phyloP scores from a whole-genome alignment of 2,329 filamentous ascomycete genomes.

The Colletotrichum sp. region DNA sequence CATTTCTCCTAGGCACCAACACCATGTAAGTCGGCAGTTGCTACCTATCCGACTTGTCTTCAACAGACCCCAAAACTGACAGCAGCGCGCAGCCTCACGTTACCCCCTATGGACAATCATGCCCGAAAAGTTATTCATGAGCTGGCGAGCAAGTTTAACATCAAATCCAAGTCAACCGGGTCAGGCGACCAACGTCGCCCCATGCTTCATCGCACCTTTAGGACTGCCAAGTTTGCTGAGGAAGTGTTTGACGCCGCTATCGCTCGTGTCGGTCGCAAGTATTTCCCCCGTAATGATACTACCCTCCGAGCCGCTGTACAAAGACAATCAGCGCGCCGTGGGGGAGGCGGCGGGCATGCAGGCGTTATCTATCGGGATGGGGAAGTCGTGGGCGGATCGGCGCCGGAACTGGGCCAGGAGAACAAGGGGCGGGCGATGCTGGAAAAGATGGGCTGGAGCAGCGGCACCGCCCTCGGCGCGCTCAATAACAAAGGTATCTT shows the following conservation, averaged over 20 bases:
- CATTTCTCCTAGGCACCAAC: slow-evolving; percentile 67
- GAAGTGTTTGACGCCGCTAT: slow-evolving; percentile 55
- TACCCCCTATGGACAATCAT: slow-evolving; percentile 85
- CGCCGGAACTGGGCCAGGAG: slow-evolving; percentile 80
- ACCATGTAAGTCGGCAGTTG: slow-evolving; percentile 1
- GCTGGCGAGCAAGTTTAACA: slow-evolving; percentile 73
- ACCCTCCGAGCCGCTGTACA: not conserved
- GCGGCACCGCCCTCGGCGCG: slow-evolving; percentile 82
- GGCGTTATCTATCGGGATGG: slow-evolving; percentile 76
- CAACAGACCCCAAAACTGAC: not conserved
- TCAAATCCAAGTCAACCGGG: slow-evolving; percentile 86
- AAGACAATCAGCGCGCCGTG: slow-evolving; percentile 6
- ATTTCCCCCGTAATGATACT: slow-evolving; percentile 58
- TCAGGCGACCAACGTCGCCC: slow-evolving; percentile 76
- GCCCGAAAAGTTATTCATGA: slow-evolving; percentile 82
- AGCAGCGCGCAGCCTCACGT: slow-evolving; percentile 59
- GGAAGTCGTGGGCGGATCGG: slow-evolving; percentile 84
- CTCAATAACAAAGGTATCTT: slow-evolving; percentile 86
- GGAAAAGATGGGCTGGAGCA: slow-evolving; percentile 97
- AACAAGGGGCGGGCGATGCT: slow-evolving; percentile 88
- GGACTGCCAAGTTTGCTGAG: slow-evolving; percentile 67
- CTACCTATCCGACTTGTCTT: not conserved
- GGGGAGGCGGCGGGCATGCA: slow-evolving; percentile 28
- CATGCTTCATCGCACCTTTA: slow-evolving; percentile 74
- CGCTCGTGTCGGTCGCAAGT: slow-evolving; percentile 53